These are phyloP conservation scores for Boletellus ananas DNA, from an alignment of 768 basidiomycete genomes.

Conservation along the genomic window DNA sequence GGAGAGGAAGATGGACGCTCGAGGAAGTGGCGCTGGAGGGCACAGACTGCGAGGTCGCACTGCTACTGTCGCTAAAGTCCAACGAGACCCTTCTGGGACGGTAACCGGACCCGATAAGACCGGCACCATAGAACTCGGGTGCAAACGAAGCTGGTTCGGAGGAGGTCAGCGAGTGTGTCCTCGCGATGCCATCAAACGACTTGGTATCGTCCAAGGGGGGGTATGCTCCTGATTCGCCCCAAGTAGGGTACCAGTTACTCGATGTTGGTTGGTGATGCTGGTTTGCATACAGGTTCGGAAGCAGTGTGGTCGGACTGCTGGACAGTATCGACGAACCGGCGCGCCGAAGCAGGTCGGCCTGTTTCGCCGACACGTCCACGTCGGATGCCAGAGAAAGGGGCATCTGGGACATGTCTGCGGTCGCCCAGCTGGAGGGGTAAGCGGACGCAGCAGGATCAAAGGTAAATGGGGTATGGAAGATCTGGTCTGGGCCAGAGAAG, in stretches of 20 bases:
- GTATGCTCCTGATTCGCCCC: slow-evolving; percentile 26
- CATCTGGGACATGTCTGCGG: slow-evolving; percentile 19
- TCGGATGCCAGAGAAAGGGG: slow-evolving; percentile 20
- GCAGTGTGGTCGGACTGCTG: neutral
- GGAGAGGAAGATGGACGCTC: slow-evolving; percentile 46
- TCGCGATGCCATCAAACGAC: slow-evolving; percentile 17
- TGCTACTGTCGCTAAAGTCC: slow-evolving; percentile 44
- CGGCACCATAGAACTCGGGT: slow-evolving; percentile 17
- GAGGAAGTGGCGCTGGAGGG: slow-evolving; percentile 56
- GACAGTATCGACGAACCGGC: slow-evolving; percentile 23
- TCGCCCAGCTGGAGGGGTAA: slow-evolving; percentile 15
- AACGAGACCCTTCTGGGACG: slow-evolving; percentile 33
- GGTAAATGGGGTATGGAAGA: slow-evolving; percentile 31
- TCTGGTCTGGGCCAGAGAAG: slow-evolving; percentile 24
- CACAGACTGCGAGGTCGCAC: slow-evolving; percentile 40
- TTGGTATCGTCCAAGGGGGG: slow-evolving; percentile 29
- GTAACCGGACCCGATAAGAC: slow-evolving; percentile 23
- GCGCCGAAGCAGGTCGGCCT: slow-evolving; percentile 43
- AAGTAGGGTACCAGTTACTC: slow-evolving; percentile 21
- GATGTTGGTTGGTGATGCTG: slow-evolving; percentile 18
- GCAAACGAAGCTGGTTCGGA: slow-evolving; percentile 23
- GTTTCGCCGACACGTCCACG: slow-evolving; percentile 44
- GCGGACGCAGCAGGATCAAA: slow-evolving; percentile 22
- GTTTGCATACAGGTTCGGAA: slow-evolving; percentile 15
- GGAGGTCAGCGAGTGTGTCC: slow-evolving; percentile 17